Conservation (phyloP, 2,329 filamentous ascomycete genomes). For the Fusarium dimerum region DNA sequence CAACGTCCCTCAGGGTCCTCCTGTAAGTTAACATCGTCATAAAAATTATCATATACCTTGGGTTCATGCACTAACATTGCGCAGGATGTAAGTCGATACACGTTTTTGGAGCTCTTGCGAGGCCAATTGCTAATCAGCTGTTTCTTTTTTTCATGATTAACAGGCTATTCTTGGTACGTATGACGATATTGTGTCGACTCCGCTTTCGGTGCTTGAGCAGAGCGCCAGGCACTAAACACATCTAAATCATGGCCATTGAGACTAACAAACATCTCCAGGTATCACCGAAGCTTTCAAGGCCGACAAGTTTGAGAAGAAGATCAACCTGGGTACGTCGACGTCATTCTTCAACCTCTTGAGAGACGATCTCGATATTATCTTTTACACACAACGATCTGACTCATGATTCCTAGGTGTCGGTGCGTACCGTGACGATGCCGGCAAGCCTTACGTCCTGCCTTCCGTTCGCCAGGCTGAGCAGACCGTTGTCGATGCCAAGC, state of each 20-base stretch:
- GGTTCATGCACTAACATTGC: constrained; percentile 20
- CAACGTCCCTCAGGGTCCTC: constrained; percentile 89
- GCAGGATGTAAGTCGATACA: constrained; percentile 40
- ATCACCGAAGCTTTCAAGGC: constrained; percentile 99
- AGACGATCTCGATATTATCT: constrained; percentile 1
- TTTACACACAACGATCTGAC: constrained; percentile 21
- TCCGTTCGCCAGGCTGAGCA: constrained; percentile 89
- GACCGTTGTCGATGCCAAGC: constrained; percentile 72
- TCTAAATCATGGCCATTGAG: constrained; percentile 7
- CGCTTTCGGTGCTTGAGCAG: constrained; percentile 5
- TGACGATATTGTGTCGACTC: constrained; percentile 23
- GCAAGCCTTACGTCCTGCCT: constrained; percentile 96
- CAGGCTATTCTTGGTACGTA: constrained; percentile 74
- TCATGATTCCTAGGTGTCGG: constrained; percentile 68
- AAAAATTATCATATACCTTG: constrained; percentile 13
- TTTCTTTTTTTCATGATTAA: constrained; percentile 16
- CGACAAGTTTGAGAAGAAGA: constrained; percentile 90
- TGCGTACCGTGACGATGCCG: constrained; percentile 96
- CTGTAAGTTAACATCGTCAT: constrained; percentile 62
- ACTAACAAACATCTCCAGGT: constrained; percentile 48
- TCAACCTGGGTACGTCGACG: constrained; percentile 77
- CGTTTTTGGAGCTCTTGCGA: constrained; percentile 10
- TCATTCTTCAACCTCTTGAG: not conserved
- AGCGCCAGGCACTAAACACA: constrained; percentile 6
- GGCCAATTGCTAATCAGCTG: constrained; percentile 24